phyloP scores from a whole-genome alignment of 2,329 filamentous ascomycete species.

The Microdochium trichocladiopsis region DNA sequence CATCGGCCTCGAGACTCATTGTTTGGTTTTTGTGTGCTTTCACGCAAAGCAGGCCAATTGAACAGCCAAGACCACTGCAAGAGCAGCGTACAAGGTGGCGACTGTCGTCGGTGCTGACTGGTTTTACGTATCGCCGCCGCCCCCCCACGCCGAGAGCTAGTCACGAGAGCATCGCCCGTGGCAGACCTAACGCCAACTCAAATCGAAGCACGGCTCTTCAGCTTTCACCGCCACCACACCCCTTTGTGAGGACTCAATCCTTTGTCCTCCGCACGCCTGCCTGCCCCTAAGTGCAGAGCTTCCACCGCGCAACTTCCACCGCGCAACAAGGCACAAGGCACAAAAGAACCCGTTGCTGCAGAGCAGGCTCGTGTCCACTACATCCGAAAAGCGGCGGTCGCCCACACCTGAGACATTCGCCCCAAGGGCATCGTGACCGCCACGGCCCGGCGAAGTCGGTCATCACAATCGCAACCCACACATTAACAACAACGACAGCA shows the following conservation, averaged over 20 bases:
- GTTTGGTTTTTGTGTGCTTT: neutral
- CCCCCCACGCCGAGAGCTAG: neutral
- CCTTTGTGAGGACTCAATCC: neutral
- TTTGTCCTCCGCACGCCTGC: neutral
- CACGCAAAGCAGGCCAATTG: no score
- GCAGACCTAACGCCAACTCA: neutral
- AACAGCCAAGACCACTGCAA: no score
- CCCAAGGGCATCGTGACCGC: no score
- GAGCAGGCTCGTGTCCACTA: no score
- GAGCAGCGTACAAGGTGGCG: neutral
- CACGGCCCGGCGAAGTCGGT: neutral
- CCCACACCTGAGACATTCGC: no score
- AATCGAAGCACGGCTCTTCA: neutral
- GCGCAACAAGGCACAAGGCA: no score
- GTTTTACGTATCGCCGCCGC: no score
- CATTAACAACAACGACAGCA: no score
- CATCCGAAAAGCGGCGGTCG: no score
- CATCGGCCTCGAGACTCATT: neutral
- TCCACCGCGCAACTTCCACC: no score
- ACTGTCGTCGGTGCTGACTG: neutral
- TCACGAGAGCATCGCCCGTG: neutral
- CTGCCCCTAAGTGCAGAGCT: neutral
- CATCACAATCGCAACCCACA: neutral
- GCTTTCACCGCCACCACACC: neutral
- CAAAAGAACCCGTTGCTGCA: no score